These are phyloP conservation scores for Typha latifolia DNA, from an alignment of 176 grass and related monocot species.

Conservation along the genomic window DNA sequence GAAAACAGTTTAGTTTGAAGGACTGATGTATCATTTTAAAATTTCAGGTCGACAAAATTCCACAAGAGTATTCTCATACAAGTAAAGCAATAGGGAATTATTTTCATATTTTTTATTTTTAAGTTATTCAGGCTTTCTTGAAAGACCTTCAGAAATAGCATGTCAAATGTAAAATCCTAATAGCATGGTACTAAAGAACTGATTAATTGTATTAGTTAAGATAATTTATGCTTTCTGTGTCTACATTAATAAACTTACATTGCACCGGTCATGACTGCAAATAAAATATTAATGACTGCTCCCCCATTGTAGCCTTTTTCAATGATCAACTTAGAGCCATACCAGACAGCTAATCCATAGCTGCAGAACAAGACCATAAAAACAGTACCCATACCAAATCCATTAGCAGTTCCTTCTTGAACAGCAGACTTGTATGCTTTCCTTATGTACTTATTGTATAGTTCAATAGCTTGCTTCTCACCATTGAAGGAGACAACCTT, in stretches of 20 bases:
- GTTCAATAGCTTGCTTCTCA: conserved; percentile 47
- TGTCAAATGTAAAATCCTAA: too few relatives aligned
- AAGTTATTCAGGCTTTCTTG: too few relatives aligned
- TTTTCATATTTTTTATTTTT: too few relatives aligned
- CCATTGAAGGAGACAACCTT: conserved; percentile 74
- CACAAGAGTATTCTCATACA: too few relatives aligned
- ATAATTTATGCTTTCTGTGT: too few relatives aligned
- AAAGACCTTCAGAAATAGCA: too few relatives aligned
- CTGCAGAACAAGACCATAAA: conserved; percentile 53
- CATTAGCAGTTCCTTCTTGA: conserved; percentile 52
- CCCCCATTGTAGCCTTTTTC: conserved; percentile 54
- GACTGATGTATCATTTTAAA: too few relatives aligned
- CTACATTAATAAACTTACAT: conserved; percentile 36
- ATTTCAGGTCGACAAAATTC: too few relatives aligned
- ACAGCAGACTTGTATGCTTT: conserved; percentile 33
- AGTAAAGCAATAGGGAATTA: too few relatives aligned
- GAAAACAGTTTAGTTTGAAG: too few relatives aligned
- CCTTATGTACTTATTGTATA: conserved; percentile 48
- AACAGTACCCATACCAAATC: conserved; percentile 55
- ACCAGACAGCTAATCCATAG: conserved; percentile 59
- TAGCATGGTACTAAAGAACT: too few relatives aligned
- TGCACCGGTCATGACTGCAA: conserved; percentile 55
- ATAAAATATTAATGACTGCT: conserved; percentile 46
- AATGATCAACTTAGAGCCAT: conserved; percentile 46
- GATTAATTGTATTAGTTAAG: too few relatives aligned